Evolutionary conservation across 140 eudicot species (phyloP).

Genomic region (Senecio squalidus): DNA sequence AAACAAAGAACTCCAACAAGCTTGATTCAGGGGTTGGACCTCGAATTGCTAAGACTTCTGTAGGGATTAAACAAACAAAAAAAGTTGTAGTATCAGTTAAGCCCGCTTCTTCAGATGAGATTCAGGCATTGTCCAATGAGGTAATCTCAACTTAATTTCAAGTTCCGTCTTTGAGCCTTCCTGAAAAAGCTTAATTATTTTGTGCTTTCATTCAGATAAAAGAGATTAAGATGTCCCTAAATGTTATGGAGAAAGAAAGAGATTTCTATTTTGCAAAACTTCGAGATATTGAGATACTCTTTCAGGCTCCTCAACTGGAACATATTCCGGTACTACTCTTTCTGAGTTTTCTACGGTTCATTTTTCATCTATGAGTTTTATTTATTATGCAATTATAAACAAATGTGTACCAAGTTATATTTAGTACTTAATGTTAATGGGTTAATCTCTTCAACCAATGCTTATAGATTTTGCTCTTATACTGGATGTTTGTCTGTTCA

Average conservation of each 20-base stretch:
- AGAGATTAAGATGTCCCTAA: constrained; percentile 78
- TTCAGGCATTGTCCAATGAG: constrained; percentile 65
- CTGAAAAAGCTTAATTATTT: background rate
- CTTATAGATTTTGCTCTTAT: background rate
- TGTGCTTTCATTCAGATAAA: constrained; percentile 45
- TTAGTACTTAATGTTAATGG: too few species aligned
- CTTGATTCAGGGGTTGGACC: constrained; percentile 39
- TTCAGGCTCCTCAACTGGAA: constrained; percentile 75
- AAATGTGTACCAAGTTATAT: too few species aligned
- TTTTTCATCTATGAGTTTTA: constrained; percentile 5
- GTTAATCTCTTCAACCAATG: too few species aligned
- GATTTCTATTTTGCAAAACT: constrained; percentile 85
- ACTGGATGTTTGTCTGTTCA: constrained; percentile 38
- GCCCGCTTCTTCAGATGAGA: constrained; percentile 45
- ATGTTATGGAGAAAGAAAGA: constrained; percentile 80
- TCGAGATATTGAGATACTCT: constrained; percentile 80
- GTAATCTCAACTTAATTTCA: constrained; percentile 37
- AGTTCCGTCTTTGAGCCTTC: too few species aligned
- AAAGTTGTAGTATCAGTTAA: constrained; percentile 18
- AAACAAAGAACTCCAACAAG: constrained; percentile 49
- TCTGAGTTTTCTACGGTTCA: background rate
- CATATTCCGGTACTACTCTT: constrained; percentile 45
- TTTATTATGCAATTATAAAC: too few species aligned
- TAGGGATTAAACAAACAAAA: constrained; percentile 49
- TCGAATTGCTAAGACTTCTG: constrained; percentile 32